Evolutionary conservation across 352 stramenopile species (phyloP).

Genomic region (Globisporangium acanthophoron): DNA sequence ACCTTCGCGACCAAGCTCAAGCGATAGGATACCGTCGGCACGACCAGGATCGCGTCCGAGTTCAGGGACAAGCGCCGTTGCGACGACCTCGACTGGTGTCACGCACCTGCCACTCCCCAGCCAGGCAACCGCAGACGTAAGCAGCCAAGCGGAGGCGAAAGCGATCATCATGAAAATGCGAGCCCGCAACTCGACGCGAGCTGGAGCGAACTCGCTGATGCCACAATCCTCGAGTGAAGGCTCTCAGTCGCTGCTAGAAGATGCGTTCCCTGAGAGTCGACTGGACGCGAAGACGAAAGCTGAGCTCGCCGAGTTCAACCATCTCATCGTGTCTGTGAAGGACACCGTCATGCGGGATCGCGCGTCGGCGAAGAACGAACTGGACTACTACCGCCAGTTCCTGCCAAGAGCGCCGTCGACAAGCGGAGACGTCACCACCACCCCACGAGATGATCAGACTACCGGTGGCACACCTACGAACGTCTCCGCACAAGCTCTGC

Average conservation of each 20-base stretch:
- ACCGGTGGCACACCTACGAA: too few species aligned
- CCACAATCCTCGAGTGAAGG: neutral
- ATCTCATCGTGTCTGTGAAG: constrained; percentile 39
- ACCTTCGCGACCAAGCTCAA: constrained; percentile 2
- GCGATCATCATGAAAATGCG: constrained; percentile 36
- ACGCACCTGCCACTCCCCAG: neutral
- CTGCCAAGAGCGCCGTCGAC: constrained; percentile 19
- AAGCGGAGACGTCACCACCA: neutral
- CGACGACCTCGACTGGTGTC: too few species aligned
- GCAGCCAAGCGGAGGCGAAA: constrained; percentile 24
- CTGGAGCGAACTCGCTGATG: neutral
- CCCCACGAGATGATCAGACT: neutral
- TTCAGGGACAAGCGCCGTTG: neutral
- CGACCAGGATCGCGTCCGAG: neutral
- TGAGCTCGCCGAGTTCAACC: constrained; percentile 52
- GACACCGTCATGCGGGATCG: constrained; percentile 25
- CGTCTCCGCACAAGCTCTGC: neutral
- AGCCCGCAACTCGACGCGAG: constrained; percentile 12
- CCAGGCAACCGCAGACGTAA: constrained; percentile 7
- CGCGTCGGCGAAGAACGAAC: constrained; percentile 35
- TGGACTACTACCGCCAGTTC: constrained; percentile 53
- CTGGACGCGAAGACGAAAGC: constrained; percentile 26
- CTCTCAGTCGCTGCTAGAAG: constrained; percentile 5
- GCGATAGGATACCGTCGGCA: constrained; percentile 1
- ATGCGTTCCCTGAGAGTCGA: constrained; percentile 24